phyloP scores from a whole-genome alignment of 1,139 yeast species.

The Kodamaea alishanica region DNA sequence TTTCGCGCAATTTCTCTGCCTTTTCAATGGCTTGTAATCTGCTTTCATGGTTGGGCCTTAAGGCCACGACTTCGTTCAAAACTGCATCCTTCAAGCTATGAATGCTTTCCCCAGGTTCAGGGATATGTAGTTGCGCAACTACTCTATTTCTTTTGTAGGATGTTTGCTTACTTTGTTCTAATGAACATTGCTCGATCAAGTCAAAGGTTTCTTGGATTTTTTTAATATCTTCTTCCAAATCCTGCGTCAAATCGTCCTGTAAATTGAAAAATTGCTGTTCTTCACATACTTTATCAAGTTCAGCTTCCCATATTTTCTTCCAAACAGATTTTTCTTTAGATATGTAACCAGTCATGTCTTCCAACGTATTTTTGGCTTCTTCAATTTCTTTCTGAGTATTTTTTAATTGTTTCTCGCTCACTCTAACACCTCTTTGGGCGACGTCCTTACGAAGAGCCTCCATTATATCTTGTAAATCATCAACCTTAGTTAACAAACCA shows the following conservation, averaged over 20 bases:
- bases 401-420: conserved; percentile 69
- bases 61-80: conserved; percentile 69
- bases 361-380: conserved; percentile 52
- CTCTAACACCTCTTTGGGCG: conserved; percentile 86
- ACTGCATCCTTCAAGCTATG: conserved; percentile 74
- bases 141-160: conserved; percentile 32
- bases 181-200: conserved; percentile 76
- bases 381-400: conserved; percentile 62
- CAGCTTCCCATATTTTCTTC: conserved; percentile 92
- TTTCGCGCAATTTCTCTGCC: conserved; percentile 78
- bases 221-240: conserved; percentile 74
- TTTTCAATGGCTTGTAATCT: conserved; percentile 83
- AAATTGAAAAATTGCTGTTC: conserved; percentile 89
- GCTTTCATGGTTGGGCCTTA: conserved; percentile 79
- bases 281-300: conserved; percentile 83
- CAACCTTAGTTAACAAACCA: conserved; percentile 69
- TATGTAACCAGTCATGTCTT: conserved; percentile 59
- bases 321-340: conserved; percentile 72
- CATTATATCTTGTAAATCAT: conserved; percentile 87
- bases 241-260: conserved; percentile 81
- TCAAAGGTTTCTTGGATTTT: conserved; percentile 79
- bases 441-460: conserved; percentile 90
- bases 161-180: conserved; percentile 56
- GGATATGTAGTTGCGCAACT: conserved; percentile 41
- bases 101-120: conserved; percentile 67